These are phyloP conservation scores for Fraxinus baroniana DNA, from an alignment of 305 asterid species.

Conservation along the genomic window DNA sequence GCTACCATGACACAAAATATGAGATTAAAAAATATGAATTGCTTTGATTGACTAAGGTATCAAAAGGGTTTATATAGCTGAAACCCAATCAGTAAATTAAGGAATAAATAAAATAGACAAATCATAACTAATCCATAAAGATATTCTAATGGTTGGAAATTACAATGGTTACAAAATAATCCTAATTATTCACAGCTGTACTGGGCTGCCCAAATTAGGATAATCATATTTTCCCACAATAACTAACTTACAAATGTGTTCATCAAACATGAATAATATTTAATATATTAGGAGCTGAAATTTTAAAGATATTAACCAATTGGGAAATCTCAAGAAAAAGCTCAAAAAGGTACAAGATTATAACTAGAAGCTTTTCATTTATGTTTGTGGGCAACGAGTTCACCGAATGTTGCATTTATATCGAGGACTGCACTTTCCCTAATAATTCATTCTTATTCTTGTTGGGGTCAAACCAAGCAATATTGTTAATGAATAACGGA, in stretches of 20 bases:
- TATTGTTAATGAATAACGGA: conserved; percentile 1
- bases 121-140: neutral
- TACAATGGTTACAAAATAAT: neutral
- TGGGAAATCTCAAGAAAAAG: neutral
- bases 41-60: neutral
- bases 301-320: neutral
- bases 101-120: neutral
- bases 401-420: neutral
- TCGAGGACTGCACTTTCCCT: neutral
- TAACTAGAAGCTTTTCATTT: neutral
- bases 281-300: neutral
- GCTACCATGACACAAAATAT: neutral
- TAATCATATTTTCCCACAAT: neutral
- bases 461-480: neutral
- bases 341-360: neutral
- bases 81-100: neutral
- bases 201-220: neutral
- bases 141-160: neutral
- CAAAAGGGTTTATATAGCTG: neutral
- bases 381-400: neutral
- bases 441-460: neutral
- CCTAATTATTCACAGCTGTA: neutral
- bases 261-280: neutral
- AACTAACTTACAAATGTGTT: neutral
- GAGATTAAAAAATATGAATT: neutral